phyloP scores from a whole-genome alignment of 2,329 filamentous ascomycete species.

The Didymella sp. region DNA sequence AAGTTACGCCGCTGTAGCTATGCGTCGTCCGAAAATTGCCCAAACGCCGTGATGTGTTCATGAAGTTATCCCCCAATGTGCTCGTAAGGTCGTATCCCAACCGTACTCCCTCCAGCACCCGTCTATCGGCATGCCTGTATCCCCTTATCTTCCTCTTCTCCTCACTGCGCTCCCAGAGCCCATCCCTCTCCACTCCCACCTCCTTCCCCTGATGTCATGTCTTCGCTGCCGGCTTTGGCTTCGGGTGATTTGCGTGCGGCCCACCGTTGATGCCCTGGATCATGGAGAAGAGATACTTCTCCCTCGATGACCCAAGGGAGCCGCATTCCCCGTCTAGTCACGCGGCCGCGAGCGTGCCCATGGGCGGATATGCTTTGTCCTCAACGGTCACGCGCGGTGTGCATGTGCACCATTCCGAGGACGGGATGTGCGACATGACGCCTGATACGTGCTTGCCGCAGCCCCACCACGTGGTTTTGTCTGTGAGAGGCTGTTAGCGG shows the following conservation, averaged over 20 bases:
- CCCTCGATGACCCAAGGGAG: constrained; percentile 13
- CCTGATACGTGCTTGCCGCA: constrained; percentile 67
- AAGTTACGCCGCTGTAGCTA: constrained; percentile 4
- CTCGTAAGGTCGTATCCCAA: constrained; percentile 4
- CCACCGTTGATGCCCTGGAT: constrained; percentile 19
- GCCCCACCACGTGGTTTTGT: constrained; percentile 69
- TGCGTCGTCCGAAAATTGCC: constrained; percentile 1
- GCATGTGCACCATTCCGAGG: constrained; percentile 70
- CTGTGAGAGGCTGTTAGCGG: constrained; percentile 35
- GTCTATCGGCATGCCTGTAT: neutral
- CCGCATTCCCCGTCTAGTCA: constrained; percentile 33
- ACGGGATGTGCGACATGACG: constrained; percentile 70
- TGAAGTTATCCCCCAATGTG: constrained; percentile 6
- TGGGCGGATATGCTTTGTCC: constrained; percentile 70
- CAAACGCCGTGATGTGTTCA: constrained; percentile 16
- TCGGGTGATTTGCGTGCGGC: constrained; percentile 19
- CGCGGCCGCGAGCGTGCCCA: constrained; percentile 53
- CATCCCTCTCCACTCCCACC: neutral
- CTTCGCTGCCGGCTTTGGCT: constrained; percentile 10
- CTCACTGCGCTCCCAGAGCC: neutral
- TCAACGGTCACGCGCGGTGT: constrained; percentile 67
- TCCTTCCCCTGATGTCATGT: constrained; percentile 14
- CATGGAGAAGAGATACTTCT: constrained; percentile 19
- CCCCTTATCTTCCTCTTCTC: neutral
- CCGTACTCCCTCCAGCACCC: neutral